Conservation (phyloP, 2,329 filamentous ascomycete genomes). For the Xylariaceae sp. region DNA sequence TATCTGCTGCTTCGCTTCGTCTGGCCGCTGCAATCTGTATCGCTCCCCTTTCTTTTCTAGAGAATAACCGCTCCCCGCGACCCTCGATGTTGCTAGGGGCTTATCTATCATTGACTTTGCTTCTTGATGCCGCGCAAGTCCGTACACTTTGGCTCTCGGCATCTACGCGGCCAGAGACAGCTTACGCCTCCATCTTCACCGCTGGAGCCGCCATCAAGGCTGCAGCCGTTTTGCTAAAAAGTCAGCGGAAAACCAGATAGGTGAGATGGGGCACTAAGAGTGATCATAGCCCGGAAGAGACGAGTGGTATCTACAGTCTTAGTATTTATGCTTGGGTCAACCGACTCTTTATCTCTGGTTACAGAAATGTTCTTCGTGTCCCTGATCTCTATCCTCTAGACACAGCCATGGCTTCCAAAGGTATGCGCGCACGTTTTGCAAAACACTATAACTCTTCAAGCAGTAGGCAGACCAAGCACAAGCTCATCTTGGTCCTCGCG, state of each 20-base stretch:
- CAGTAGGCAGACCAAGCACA: constrained; percentile 11
- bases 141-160: constrained; percentile 41
- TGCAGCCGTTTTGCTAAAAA: constrained; percentile 19
- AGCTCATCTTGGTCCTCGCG: constrained; percentile 8
- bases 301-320: constrained; percentile 33
- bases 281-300: constrained; percentile 33
- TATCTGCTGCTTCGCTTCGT: constrained; percentile 15
- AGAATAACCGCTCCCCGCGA: constrained; percentile 25
- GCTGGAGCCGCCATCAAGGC: constrained; percentile 17
- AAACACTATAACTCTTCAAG: constrained; percentile 8
- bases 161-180: constrained; percentile 2
- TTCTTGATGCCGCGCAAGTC: constrained; percentile 41
- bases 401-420: constrained; percentile 11
- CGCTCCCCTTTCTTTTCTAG: constrained; percentile 17
- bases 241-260: constrained; percentile 19
- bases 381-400: constrained; percentile 34
- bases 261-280: constrained; percentile 14
- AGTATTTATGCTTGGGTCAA: constrained; percentile 35
- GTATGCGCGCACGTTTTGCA: constrained; percentile 15
- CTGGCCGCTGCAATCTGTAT: constrained; percentile 17
- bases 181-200: constrained; percentile 17
- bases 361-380: constrained; percentile 29
- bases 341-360: constrained; percentile 34
- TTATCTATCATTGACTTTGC: constrained; percentile 39
- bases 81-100: constrained; percentile 41